These are phyloP conservation scores for Curvularia eragrostidis DNA, from an alignment of 2,329 filamentous ascomycete species.

Conservation along the genomic window DNA sequence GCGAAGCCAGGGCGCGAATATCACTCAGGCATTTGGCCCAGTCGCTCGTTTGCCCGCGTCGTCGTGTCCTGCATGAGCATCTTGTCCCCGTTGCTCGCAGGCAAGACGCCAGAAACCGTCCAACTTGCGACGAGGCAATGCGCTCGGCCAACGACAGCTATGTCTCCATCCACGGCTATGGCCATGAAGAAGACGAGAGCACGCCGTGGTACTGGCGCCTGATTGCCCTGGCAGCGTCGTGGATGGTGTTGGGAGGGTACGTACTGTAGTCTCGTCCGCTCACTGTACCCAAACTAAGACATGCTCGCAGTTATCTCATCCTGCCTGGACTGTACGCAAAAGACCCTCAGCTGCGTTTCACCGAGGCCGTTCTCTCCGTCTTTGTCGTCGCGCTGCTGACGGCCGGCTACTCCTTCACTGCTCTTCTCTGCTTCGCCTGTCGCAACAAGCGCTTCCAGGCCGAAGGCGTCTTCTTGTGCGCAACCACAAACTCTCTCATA, in stretches of 20 bases:
- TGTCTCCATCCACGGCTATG: slow-evolving; percentile 36
- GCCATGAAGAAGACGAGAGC: slow-evolving; percentile 26
- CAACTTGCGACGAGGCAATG: slow-evolving; percentile 38
- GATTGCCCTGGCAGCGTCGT: slow-evolving; percentile 52
- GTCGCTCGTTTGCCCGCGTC: slow-evolving; percentile 15
- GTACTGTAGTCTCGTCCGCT: slow-evolving; percentile 17
- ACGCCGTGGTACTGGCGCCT: slow-evolving; percentile 58
- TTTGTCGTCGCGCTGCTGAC: slow-evolving; percentile 57
- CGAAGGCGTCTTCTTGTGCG: slow-evolving; percentile 57
- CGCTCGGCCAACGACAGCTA: slow-evolving; percentile 40
- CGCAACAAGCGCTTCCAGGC: slow-evolving; percentile 56
- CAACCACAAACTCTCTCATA: not conserved
- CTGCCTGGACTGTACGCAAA: slow-evolving; percentile 56
- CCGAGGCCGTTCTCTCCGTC: slow-evolving; percentile 51
- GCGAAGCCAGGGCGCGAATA: slow-evolving; percentile 8
- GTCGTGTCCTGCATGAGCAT: slow-evolving; percentile 24
- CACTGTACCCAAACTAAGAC: not conserved
- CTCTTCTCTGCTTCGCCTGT: slow-evolving; percentile 56
- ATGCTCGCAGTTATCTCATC: slow-evolving; percentile 54
- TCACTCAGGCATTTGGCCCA: slow-evolving; percentile 16
- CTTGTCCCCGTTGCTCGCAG: slow-evolving; percentile 12
- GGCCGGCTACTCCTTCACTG: slow-evolving; percentile 58
- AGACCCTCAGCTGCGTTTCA: slow-evolving; percentile 49
- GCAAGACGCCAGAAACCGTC: slow-evolving; percentile 24
- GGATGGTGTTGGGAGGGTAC: slow-evolving; percentile 59